These are phyloP conservation scores for Colletotrichum lupini DNA, from an alignment of 2,329 filamentous ascomycete genomes.

Conservation along the genomic window DNA sequence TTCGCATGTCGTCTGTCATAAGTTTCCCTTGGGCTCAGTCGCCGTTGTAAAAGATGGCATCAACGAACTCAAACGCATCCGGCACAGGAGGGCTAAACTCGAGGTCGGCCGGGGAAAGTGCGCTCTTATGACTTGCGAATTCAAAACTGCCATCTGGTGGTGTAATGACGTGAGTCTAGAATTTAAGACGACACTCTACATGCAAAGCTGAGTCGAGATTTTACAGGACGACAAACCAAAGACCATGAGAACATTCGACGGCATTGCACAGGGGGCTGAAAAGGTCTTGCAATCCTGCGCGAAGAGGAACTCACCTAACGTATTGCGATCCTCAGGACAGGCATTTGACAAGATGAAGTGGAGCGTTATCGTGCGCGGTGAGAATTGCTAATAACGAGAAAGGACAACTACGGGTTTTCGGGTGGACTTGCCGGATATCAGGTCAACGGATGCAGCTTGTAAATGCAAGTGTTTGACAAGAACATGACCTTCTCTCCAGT, in stretches of 20 bases:
- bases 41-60: conserved; percentile 20
- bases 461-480: too few species aligned
- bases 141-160: conserved; percentile 38
- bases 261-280: conserved; percentile 21
- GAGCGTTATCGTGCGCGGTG: background rate
- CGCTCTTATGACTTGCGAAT: conserved; percentile 38
- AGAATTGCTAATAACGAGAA: background rate
- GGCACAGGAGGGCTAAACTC: conserved; percentile 15
- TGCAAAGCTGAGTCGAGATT: fast-evolving
- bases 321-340: background rate
- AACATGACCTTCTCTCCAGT: background rate
- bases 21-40: background rate
- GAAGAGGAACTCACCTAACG: background rate
- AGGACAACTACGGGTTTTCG: background rate
- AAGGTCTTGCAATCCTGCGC: background rate
- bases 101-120: conserved; percentile 36
- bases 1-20: background rate
- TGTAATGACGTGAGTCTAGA: conserved; percentile 40
- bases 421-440: background rate
- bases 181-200: too few species aligned
- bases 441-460: background rate
- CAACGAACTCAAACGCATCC: background rate
- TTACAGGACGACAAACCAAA: conserved; percentile 22
- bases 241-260: background rate
- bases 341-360: background rate